These are phyloP conservation scores for Trichosporon asahii DNA, from an alignment of 1,284 basidiomycete species.

Conservation along the genomic window DNA sequence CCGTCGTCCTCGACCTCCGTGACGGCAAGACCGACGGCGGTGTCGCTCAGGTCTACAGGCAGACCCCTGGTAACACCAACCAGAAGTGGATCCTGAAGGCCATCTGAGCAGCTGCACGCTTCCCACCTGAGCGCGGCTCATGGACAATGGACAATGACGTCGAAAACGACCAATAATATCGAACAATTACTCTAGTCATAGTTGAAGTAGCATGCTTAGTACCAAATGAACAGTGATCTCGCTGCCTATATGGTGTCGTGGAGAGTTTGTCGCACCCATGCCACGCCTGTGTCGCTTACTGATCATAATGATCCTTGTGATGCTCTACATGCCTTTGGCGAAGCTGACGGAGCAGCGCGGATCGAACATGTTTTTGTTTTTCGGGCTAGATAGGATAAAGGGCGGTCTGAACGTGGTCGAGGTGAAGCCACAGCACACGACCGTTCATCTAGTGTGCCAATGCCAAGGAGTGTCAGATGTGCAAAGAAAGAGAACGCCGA, in stretches of 20 bases:
- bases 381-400: too few relatives aligned
- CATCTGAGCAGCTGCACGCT: not conserved
- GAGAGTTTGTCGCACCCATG: too few relatives aligned
- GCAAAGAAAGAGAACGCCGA: too few relatives aligned
- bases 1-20: slow-evolving; percentile 2
- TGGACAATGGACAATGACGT: not conserved
- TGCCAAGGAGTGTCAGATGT: too few relatives aligned
- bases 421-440: too few relatives aligned
- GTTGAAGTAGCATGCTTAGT: not conserved
- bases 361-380: too few relatives aligned
- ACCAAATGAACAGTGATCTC: not conserved
- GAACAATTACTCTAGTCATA: not conserved
- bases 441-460: too few relatives aligned
- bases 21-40: slow-evolving; percentile 1
- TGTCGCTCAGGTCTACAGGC: not conserved
- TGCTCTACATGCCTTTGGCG: too few relatives aligned
- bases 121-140: not conserved
- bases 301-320: too few relatives aligned
- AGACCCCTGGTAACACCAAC: not conserved
- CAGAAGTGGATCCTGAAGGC: slow-evolving; percentile 1
- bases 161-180: not conserved
- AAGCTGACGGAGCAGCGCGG: too few relatives aligned
- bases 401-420: too few relatives aligned
- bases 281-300: too few relatives aligned
- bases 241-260: not conserved